phyloP scores from a whole-genome alignment of 1,284 basidiomycete genomes.

The Sparassis latifolia region DNA sequence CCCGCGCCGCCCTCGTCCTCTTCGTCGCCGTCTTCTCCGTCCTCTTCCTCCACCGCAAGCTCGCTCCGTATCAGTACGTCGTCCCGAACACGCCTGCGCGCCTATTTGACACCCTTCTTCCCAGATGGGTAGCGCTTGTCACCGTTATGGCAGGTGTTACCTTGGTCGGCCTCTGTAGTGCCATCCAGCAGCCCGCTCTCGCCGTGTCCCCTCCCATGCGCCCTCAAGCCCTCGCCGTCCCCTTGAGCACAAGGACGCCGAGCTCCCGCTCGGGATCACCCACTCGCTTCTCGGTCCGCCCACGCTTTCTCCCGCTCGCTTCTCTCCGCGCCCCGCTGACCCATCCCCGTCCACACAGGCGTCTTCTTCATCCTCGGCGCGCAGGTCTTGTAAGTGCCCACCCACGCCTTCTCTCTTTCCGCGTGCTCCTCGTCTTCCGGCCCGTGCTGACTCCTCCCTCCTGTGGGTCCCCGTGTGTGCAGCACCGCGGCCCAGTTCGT shows the following conservation, averaged over 20 bases:
- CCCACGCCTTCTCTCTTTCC: conserved; percentile 8
- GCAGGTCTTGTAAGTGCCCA: conserved; percentile 79
- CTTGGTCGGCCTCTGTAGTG: conserved; percentile 89
- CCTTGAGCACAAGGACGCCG: no score
- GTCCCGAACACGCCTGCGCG: background rate
- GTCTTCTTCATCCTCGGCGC: conserved; percentile 92
- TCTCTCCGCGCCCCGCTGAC: no score
- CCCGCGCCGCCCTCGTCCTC: conserved; percentile 91
- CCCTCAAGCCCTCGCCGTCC: no score
- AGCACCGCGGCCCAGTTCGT: conserved; percentile 91
- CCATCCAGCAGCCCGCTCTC: conserved; percentile 32
- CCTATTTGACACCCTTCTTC: conserved; percentile 4
- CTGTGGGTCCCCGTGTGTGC: background rate
- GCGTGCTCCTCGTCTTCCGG: conserved; percentile 11
- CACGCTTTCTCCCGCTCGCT: no score
- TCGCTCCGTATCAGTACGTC: conserved; percentile 72
- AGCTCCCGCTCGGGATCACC: no score
- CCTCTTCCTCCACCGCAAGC: conserved; percentile 79
- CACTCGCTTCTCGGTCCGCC: no score
- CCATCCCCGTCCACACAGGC: conserved; percentile 37
- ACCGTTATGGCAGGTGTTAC: conserved; percentile 89
- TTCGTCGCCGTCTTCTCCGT: conserved; percentile 95
- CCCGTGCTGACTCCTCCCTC: conserved; percentile 12
- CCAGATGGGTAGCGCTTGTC: conserved; percentile 84
- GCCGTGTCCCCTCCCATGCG: no score